phyloP scores from a whole-genome alignment of 805 yeast species.

The Cephaloascus albidus region DNA sequence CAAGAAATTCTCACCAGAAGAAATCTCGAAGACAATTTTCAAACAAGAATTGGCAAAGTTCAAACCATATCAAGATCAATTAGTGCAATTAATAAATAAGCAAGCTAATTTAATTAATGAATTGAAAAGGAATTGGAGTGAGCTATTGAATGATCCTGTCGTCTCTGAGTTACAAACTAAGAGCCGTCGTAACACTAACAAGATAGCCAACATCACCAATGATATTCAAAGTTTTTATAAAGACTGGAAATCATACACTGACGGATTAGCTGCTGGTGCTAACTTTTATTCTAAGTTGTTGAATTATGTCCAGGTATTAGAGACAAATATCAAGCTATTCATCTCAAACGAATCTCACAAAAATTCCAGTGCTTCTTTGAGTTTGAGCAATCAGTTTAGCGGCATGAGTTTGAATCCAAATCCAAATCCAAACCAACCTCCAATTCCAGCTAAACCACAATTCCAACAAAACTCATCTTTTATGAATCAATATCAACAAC shows the following conservation, averaged over 20 bases:
- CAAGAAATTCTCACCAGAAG: slow-evolving; percentile 46
- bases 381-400: not conserved
- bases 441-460: slow-evolving; percentile 1
- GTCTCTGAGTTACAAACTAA: slow-evolving; percentile 5
- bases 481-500: not conserved
- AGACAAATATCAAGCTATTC: slow-evolving; percentile 9
- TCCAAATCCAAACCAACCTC: not conserved
- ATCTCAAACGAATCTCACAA: not conserved
- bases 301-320: slow-evolving; percentile 18
- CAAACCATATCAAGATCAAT: slow-evolving; percentile 52
- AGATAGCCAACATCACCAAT: slow-evolving; percentile 18
- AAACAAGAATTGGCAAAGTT: slow-evolving; percentile 71
- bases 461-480: slow-evolving; percentile 1
- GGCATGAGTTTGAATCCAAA: too few relatives aligned
- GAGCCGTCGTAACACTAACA: not conserved
- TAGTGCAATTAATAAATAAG: slow-evolving; percentile 58
- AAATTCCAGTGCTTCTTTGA: not conserved
- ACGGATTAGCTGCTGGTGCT: slow-evolving; percentile 53
- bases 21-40: slow-evolving; percentile 46
- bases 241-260: slow-evolving; percentile 46
- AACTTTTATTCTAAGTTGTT: slow-evolving; percentile 51
- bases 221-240: slow-evolving; percentile 41
- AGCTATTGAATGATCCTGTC: slow-evolving; percentile 15
- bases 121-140: slow-evolving; percentile 20
- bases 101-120: slow-evolving; percentile 42